A percentile compares a stretch with the other conserved stretches of the same genome.
Conservation (phyloP, 202 grass and related monocot species). For the Zizania palustris region DNA sequence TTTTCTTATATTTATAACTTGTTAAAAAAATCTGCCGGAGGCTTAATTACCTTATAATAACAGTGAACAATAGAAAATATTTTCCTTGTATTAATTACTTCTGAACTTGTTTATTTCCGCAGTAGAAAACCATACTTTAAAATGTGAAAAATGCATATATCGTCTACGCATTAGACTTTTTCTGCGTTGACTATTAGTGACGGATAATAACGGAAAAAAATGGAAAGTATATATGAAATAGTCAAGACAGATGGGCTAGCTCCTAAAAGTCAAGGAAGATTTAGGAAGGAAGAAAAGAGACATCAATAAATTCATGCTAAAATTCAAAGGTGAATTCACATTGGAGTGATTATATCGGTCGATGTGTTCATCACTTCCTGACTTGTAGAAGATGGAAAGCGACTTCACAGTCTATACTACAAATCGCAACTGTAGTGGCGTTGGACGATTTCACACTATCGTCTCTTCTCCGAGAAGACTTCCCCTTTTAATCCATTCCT, state of each 20-base stretch:
- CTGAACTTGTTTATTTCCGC: neutral
- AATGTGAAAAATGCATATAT: neutral
- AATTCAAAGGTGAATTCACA: conserved; percentile 3
- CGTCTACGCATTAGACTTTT: too few relatives aligned
- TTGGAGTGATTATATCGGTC: conserved; percentile 23
- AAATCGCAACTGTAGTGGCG: too few relatives aligned
- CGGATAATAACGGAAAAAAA: too few relatives aligned
- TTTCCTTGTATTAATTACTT: neutral
- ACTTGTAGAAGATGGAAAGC: conserved; percentile 31
- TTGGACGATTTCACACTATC: neutral
- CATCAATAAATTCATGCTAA: neutral
- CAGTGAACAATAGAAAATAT: too few relatives aligned
- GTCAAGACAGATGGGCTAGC: neutral
- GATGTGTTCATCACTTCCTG: conserved; percentile 43
- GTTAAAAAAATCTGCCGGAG: too few relatives aligned
- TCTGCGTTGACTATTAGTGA: too few relatives aligned
- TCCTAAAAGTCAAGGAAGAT: neutral
- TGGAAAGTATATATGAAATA: too few relatives aligned
- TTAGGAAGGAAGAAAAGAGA: neutral
- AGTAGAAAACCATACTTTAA: neutral
- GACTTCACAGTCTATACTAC: too few relatives aligned
- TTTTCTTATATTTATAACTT: neutral
- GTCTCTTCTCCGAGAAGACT: conserved; percentile 47
- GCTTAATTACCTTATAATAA: too few relatives aligned
- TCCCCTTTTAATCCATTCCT: conserved; percentile 33